A percentile compares a stretch with the other conserved stretches of the same genome.
These are phyloP conservation scores for Cytospora leucostoma DNA, from an alignment of 2,329 filamentous ascomycete species.

Conservation along the genomic window DNA sequence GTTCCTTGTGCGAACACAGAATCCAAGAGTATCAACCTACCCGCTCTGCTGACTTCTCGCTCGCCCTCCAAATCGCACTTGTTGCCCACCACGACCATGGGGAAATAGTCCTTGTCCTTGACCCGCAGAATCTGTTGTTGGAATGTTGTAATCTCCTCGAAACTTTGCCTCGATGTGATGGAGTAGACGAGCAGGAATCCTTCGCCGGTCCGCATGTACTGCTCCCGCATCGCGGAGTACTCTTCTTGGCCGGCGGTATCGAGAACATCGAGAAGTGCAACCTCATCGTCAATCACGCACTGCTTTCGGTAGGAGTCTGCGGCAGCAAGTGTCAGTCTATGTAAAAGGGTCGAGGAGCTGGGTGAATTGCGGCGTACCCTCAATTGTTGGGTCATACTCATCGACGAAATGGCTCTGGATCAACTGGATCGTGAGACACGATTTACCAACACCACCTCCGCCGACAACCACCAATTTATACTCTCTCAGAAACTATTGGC, in stretches of 20 bases:
- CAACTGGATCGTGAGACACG: constrained; percentile 96
- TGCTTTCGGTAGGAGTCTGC: constrained; percentile 99
- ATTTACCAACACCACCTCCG: constrained; percentile 98
- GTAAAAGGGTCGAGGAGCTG: constrained; percentile 23
- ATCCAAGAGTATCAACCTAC: constrained; percentile 53
- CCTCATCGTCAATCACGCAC: constrained; percentile 97
- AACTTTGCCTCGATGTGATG: constrained; percentile 95
- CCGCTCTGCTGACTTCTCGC: constrained; percentile 87
- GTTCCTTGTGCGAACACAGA: constrained; percentile 11
- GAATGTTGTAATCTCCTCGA: constrained; percentile 98
- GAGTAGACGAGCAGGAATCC: constrained; percentile 98
- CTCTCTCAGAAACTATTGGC: constrained; percentile 74
- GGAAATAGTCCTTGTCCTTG: constrained; percentile 99
- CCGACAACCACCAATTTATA: constrained; percentile 97
- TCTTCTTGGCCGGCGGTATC: constrained; percentile 98
- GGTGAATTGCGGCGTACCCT: constrained; percentile 65
- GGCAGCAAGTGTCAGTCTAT: constrained; percentile 26
- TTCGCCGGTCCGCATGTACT: constrained; percentile 99
- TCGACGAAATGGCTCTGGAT: constrained; percentile 97
- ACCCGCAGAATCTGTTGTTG: constrained; percentile 98
- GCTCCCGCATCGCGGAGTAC: constrained; percentile 98
- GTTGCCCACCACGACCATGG: constrained; percentile 98
- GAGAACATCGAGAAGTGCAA: constrained; percentile 94
- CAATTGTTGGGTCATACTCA: constrained; percentile 98
- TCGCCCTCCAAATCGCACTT: constrained; percentile 98